Base-by-base conservation (phyloP, 2,329 filamentous ascomycete species). In the Phaeoacremonium minimum region DNA sequence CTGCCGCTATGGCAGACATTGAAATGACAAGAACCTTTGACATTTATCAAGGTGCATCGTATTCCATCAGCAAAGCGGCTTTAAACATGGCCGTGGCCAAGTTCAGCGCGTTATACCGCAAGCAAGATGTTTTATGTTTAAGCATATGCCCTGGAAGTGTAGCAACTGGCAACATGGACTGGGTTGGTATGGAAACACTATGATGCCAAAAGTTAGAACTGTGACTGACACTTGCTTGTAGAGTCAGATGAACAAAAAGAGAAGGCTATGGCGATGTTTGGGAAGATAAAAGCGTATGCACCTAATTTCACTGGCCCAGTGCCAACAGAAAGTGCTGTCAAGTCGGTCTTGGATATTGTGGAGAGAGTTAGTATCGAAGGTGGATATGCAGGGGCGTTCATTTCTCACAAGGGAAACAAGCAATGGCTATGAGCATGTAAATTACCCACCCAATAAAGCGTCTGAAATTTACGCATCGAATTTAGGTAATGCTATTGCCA, bases 61-160 rank as follows among this genome's bases (percentile, higher is more conserved):
- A 80, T 43, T 43, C 67, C 2, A 59, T 63, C 15, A 68, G 59
- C 49, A 76, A 78, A 49, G 73, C 64, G 0, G 77, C 69, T 1
- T n/a, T 72, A 28, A 80, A 80, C 45, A 52, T 69, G n/a, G 58
- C 66, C 2, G 54, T 74, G 2, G 69, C 69, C 43, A 80, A 80
- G 53, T 79, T 66, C 49, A 66, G 58, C 37, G 66, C 64, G 1
- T 55, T 71, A 43, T 72, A 73, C 42, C 60, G 56, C 31, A 57
- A 64, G 20, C 57, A 77, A 1, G 73, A 70, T 0, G 60, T 81
- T 0, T 48, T 77, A 1, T 73, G 77, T 50, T 42, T 81, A 40
- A 57, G 56, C 7, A 50, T 80, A 7, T 67, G 62, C n/a, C 76
- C 75, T 0, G 75, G 75, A 0, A 13, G 73, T 0, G 73, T 80